These are phyloP conservation scores for Pichia thaimueangensis DNA, from an alignment of 805 yeast genomes.

Conservation along the genomic window DNA sequence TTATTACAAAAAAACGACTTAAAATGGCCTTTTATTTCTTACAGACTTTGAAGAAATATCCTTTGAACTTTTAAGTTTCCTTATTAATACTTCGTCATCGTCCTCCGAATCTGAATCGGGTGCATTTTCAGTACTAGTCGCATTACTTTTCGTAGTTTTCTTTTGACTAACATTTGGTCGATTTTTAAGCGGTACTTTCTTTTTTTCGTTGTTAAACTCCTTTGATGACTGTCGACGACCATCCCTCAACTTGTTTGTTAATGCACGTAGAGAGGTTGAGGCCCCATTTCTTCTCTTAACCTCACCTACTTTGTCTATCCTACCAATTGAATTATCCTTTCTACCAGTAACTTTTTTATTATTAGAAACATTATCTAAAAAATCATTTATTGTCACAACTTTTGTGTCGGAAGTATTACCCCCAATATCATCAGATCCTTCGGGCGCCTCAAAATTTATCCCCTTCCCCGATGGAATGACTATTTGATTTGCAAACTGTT, in stretches of 20 bases:
- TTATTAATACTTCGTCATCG: conserved; percentile 21
- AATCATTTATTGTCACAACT: conserved; percentile 10
- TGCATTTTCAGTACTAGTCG: background rate
- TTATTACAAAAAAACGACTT: too few relatives aligned
- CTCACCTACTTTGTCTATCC: conserved; percentile 12
- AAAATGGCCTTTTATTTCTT: conserved; percentile 22
- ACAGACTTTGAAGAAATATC: background rate
- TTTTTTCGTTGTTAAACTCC: background rate
- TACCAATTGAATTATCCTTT: conserved; percentile 7
- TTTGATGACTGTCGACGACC: conserved; percentile 14
- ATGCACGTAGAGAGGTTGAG: conserved; percentile 20
- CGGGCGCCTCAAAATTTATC: conserved; percentile 14
- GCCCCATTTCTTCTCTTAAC: conserved; percentile 3
- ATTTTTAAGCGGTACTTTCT: too few relatives aligned
- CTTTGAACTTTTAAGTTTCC: conserved; percentile 10
- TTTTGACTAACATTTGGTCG: too few relatives aligned
- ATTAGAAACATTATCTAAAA: conserved; percentile 11
- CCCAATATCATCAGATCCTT: background rate
- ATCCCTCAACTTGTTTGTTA: conserved; percentile 25
- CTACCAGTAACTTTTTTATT: conserved; percentile 20
- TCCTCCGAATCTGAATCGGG: conserved; percentile 15
- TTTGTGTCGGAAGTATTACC: background rate
- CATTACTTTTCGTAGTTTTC: background rate
- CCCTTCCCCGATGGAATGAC: conserved; percentile 27
- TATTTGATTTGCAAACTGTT: conserved; percentile 8